Percentiles rank a stretch among this genome's conserved stretches.
These are phyloP conservation scores for Yamadazyma trypodendri DNA, from an alignment of 1,139 yeast genomes.

Conservation along the genomic window DNA sequence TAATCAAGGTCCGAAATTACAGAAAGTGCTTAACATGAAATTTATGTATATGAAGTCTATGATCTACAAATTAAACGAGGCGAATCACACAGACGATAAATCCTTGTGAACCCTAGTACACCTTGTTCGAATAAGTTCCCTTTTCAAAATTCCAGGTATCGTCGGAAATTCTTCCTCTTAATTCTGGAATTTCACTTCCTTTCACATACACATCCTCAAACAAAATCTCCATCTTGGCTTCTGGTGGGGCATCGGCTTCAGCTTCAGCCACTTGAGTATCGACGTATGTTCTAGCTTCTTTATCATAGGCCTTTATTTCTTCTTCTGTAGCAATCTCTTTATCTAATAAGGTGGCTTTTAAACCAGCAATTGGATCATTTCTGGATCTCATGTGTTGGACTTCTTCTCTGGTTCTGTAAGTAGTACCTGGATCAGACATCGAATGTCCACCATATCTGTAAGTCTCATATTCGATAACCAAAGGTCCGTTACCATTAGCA, in stretches of 20 bases:
- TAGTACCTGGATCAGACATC: slow-evolving; percentile 99
- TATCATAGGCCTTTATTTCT: slow-evolving; percentile 90
- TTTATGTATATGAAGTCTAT: too few species aligned
- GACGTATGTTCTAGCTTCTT: slow-evolving; percentile 92
- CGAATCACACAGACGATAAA: too few species aligned
- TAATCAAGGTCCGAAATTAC: too few species aligned
- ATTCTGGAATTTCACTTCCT: slow-evolving; percentile 87
- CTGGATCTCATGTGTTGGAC: slow-evolving; percentile 99
- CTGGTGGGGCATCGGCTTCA: slow-evolving; percentile 92
- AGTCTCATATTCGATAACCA: slow-evolving; percentile 94
- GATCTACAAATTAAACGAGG: slow-evolving; percentile 1
- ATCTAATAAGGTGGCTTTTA: slow-evolving; percentile 82
- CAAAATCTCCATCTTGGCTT: slow-evolving; percentile 89
- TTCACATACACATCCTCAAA: slow-evolving; percentile 96
- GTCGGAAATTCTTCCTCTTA: slow-evolving; percentile 95
- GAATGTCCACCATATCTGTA: slow-evolving; percentile 99
- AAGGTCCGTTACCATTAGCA: slow-evolving; percentile 90
- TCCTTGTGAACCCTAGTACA: slow-evolving; percentile 29
- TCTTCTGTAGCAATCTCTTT: slow-evolving; percentile 86
- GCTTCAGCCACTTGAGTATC: slow-evolving; percentile 94
- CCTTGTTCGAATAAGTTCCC: slow-evolving; percentile 63
- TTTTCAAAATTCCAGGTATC: slow-evolving; percentile 86
- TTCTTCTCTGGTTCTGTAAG: slow-evolving; percentile 99
- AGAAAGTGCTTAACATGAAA: too few species aligned
- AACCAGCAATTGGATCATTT: slow-evolving; percentile 96